Evolutionary conservation across 208 protist genomes (phyloP).

Genomic region (Acanthamoeba rhysodes): DNA sequence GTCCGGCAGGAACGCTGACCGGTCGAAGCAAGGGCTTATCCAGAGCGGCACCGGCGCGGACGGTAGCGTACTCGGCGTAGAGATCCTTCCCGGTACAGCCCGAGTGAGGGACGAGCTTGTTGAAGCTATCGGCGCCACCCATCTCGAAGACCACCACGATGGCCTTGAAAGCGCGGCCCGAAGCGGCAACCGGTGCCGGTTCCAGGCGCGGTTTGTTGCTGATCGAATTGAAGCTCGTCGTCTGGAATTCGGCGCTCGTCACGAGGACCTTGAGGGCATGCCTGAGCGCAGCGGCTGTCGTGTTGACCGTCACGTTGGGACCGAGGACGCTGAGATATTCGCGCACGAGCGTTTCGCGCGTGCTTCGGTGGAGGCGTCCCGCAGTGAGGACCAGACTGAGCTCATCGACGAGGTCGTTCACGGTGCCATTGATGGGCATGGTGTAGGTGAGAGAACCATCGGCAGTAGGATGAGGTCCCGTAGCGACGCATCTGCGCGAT

Average conservation of each 20-base stretch:
- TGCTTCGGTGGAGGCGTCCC: constrained; percentile 69
- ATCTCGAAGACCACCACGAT: constrained; percentile 73
- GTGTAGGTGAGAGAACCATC: constrained; percentile 7
- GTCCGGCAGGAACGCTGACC: constrained; percentile 30
- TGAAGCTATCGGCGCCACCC: constrained; percentile 68
- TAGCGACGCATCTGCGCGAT: neutral
- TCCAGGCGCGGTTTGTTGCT: neutral
- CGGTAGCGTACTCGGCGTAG: constrained; percentile 61
- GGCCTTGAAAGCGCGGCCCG: constrained; percentile 45
- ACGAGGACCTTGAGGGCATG: constrained; percentile 33
- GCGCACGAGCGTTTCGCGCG: constrained; percentile 5
- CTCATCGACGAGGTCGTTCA: constrained; percentile 56
- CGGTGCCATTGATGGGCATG: neutral
- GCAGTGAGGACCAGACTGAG: constrained; percentile 67
- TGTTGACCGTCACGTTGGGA: neutral
- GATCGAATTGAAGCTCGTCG: neutral
- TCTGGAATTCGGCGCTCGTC: constrained; percentile 13
- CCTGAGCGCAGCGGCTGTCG: constrained; percentile 5
- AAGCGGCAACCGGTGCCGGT: neutral
- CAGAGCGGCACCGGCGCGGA: constrained; percentile 51
- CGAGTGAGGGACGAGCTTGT: constrained; percentile 65
- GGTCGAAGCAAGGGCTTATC: neutral
- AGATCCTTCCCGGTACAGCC: neutral
- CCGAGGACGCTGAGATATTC: neutral
- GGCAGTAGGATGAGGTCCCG: neutral